phyloP scores from a whole-genome alignment of 2,329 filamentous ascomycete species.

The Colletotrichum sp. region DNA sequence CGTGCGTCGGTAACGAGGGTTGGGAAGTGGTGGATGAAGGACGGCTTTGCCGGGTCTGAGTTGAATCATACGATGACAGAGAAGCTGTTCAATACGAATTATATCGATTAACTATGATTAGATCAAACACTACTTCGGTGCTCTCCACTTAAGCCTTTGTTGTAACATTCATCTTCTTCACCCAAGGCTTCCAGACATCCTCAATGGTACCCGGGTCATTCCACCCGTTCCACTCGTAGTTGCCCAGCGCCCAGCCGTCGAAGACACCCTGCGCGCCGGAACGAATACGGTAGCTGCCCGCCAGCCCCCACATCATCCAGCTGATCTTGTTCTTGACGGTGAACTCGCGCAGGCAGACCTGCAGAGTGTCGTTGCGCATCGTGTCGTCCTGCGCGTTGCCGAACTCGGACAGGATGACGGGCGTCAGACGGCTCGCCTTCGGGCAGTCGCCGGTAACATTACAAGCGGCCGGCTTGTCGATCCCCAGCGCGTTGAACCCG shows the following conservation, averaged over 20 bases:
- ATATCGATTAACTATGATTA: background rate
- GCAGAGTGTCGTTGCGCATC: conserved; percentile 31
- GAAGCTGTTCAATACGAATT: too few species aligned
- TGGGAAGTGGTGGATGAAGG: conserved; percentile 2
- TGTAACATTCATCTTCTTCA: conserved; percentile 44
- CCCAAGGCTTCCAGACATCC: conserved; percentile 56
- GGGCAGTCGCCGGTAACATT: conserved; percentile 47
- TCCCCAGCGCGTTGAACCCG: conserved; percentile 50
- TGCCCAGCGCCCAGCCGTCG: conserved; percentile 55
- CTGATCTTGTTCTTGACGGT: conserved; percentile 48
- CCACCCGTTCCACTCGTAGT: conserved; percentile 52
- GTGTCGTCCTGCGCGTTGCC: conserved; percentile 51
- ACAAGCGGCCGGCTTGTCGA: background rate
- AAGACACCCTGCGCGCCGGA: conserved; percentile 46
- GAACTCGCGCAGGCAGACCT: conserved; percentile 49
- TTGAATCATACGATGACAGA: background rate
- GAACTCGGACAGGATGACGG: conserved; percentile 53
- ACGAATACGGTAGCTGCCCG: conserved; percentile 54
- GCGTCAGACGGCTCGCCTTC: conserved; percentile 42
- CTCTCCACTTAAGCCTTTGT: conserved; percentile 31
- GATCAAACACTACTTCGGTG: background rate
- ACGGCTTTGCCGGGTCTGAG: background rate
- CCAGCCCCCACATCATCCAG: conserved; percentile 57
- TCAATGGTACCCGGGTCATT: conserved; percentile 48
- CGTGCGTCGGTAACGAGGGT: conserved; percentile 8